Percentiles rank a stretch among this genome's conserved stretches.
phyloP scores from a whole-genome alignment of 495 filamentous ascomycete genomes.

The Recurvomyces mirabilis region DNA sequence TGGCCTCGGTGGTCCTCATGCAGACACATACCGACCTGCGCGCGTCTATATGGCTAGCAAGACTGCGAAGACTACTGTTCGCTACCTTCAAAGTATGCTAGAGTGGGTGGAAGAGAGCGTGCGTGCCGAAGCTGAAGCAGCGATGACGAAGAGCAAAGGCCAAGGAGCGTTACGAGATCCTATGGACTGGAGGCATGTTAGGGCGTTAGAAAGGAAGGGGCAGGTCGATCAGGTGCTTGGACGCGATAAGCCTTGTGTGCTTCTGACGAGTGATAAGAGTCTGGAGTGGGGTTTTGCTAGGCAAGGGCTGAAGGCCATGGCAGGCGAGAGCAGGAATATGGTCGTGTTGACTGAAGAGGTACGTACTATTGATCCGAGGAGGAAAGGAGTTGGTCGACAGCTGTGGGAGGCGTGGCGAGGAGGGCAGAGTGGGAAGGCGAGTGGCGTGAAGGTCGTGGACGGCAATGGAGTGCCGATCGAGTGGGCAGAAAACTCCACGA shows the following conservation, averaged over 20 bases:
- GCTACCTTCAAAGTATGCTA: conserved; percentile 84
- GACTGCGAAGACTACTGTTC: conserved; percentile 70
- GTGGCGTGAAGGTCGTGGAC: conserved; percentile 36
- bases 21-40: conserved; percentile 49
- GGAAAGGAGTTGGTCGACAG: conserved; percentile 23
- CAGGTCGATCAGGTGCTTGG: conserved; percentile 55
- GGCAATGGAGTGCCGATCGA: conserved; percentile 51
- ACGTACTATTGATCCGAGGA: not conserved
- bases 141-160: conserved; percentile 38
- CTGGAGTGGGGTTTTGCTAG: conserved; percentile 93
- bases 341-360: conserved; percentile 66
- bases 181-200: conserved; percentile 82
- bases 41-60: conserved; percentile 74
- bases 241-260: conserved; percentile 47
- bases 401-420: conserved; percentile 30
- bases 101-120: conserved; percentile 99
- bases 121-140: conserved; percentile 78
- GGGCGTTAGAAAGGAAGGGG: conserved; percentile 63
- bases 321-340: conserved; percentile 63
- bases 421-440: not conserved
- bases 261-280: conserved; percentile 80
- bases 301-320: conserved; percentile 64
- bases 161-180: conserved; percentile 33
- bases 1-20: conserved; percentile 46
- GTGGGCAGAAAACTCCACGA: conserved; percentile 46